Base-by-base conservation (phyloP, 2,329 filamentous ascomycete genomes). In the Pestalotiopsis sp. region DNA sequence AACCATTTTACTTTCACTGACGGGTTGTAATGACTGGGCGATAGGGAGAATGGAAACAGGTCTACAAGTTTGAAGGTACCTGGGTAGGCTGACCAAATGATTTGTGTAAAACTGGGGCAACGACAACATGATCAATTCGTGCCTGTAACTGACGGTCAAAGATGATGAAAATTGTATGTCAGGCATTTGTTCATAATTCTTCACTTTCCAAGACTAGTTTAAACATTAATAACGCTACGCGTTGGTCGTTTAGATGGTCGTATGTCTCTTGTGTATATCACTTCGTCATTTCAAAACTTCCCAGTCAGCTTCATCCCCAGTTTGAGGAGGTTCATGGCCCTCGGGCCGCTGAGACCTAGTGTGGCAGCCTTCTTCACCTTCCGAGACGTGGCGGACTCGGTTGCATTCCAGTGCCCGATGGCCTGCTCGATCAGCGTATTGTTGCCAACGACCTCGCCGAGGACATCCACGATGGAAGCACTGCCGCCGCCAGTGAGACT, bases 391-490 rank as follows among this genome's bases (percentile, higher is more conserved):
- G 68, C 36, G 31, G 39, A 70, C 20, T 36, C 23, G 2, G 71
- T 73, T 5, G 66, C 49, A 49, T 79, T 78, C 77, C 78, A 83
- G 63, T 83, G 79, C 9, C 71, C 73, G 3, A 82, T 45, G 3
- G 80, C 73, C 20, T 80, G 75, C 56, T 80, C 77, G 12, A 83
- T 72, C 4, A 83, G 74, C 0, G 81, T 83, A 4, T 75, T 74
- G 62, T 84, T 84, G 3, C 81, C 80, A 9, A 83, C 71, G 1
- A 80, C 75, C 13, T 80, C 80, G 17, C 78, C 80, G 0, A 83
- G 67, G 1, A 82, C 66, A 20, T 80, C 74, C 1, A 78, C 63
- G 2, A 83, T 69, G 1, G 77, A 79, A 2, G 70, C 73, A 9
- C 74, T 66, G 1, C 68, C 72, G 5, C 13, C 57, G 31, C 23